Base-by-base conservation (phyloP, 805 yeast genomes). In the Starmerella bombicola region DNA sequence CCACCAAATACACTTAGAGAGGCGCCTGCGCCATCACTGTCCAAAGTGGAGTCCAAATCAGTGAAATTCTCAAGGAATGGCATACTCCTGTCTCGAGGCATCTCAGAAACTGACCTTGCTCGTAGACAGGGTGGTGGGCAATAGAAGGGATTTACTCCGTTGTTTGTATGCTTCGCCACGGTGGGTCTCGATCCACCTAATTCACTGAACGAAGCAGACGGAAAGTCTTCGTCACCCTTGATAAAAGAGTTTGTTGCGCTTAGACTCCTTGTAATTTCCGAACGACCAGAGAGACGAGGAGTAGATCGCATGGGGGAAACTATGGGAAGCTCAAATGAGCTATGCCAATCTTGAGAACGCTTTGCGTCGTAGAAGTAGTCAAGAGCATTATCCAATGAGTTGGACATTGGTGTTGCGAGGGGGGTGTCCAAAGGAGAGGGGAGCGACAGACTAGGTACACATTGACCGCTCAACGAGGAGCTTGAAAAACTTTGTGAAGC, bases 121-220 rank as follows among this genome's bases (percentile, higher is more conserved):
- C 51, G 47, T 38, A 51, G 36, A 38, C 35, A 58, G 13, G 58
- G 29, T 7, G 59, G 55, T 17, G 59, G 60, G 41, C 50, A 42
- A 49, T 59, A 59, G 48, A 58, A 59, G 25, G 63, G 63, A 42
- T 59, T 59, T 36, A 53, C 50, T 29, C 60, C 60, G 13, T 45
- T 33, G 46, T 9, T 20, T 5, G 15, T 36, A 7, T 6, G 9
- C 34, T 15, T 15, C 18, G n/a, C n/a, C n/a, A n/a, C n/a, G n/a
- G n/a, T n/a, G n/a, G n/a, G n/a, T n/a, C n/a, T n/a, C n/a, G n/a
- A n/a, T n/a, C n/a, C n/a, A n/a, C n/a, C n/a, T n/a, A n/a, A n/a
- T n/a, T n/a, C n/a, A n/a, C n/a, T n/a, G n/a, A n/a, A n/a, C n/a
- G n/a, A n/a, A n/a, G n/a, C n/a, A n/a, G n/a, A n/a, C n/a, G n/a